These are phyloP conservation scores for Leishmania turanica DNA, from an alignment of 208 protist genomes.

Conservation along the genomic window DNA sequence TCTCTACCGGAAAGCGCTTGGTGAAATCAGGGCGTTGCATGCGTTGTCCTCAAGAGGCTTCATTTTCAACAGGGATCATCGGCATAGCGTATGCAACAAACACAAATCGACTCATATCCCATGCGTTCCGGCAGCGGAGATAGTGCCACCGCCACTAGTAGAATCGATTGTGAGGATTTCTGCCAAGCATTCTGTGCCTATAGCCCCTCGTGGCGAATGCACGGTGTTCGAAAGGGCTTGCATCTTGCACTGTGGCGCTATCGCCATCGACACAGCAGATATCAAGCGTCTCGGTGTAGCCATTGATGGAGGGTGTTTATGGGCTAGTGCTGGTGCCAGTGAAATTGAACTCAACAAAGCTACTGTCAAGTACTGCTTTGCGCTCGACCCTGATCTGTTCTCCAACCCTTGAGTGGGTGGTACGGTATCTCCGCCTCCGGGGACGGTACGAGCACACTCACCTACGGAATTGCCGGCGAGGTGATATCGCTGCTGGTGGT, in stretches of 20 bases:
- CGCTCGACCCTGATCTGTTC: conserved; percentile 34
- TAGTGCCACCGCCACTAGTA: conserved; percentile 14
- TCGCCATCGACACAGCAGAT: conserved; percentile 35
- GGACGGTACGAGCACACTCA: conserved; percentile 54
- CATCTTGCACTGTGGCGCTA: conserved; percentile 32
- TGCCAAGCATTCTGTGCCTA: conserved; percentile 31
- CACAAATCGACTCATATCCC: conserved; percentile 34
- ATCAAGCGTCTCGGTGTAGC: conserved; percentile 32
- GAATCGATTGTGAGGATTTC: conserved; percentile 24
- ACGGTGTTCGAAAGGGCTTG: conserved; percentile 33
- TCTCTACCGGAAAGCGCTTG: conserved; percentile 16
- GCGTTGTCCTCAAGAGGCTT: conserved; percentile 11
- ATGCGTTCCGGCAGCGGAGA: conserved; percentile 13
- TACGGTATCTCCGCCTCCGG: conserved; percentile 41
- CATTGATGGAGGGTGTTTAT: conserved; percentile 31
- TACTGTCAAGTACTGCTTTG: conserved; percentile 22
- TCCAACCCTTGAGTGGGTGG: conserved; percentile 53
- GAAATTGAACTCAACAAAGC: conserved; percentile 34
- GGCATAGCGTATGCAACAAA: conserved; percentile 13
- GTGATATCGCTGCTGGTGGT: conserved; percentile 44
- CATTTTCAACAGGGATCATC: conserved; percentile 22
- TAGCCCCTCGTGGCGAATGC: conserved; percentile 33
- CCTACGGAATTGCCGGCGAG: conserved; percentile 64
- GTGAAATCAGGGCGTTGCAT: not conserved
- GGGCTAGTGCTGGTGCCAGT: conserved; percentile 38